Percentiles rank a stretch among this genome's conserved stretches.
phyloP scores from a whole-genome alignment of 1,284 basidiomycete genomes.

The Testicularia cyperi region DNA sequence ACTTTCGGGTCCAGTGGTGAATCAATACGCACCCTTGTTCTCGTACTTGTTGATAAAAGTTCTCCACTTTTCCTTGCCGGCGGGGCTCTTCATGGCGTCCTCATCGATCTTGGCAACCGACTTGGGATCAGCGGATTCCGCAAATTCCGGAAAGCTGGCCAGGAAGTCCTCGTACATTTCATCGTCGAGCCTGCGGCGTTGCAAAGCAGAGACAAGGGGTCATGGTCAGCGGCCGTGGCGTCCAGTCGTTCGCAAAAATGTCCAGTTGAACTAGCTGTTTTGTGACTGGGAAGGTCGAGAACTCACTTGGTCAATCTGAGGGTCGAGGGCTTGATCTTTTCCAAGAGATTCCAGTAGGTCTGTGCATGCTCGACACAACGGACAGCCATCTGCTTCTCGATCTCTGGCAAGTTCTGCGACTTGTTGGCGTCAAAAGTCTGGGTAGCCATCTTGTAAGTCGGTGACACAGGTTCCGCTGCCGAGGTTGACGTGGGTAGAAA shows the following conservation, averaged over 20 bases:
- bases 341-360: constrained; percentile 94
- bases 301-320: constrained; percentile 77
- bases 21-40: constrained; percentile 61
- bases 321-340: constrained; percentile 74
- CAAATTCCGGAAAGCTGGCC: constrained; percentile 79
- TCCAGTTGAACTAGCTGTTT: too few species aligned
- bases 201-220: not conserved
- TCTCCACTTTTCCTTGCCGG: constrained; percentile 90
- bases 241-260: too few species aligned
- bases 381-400: constrained; percentile 94
- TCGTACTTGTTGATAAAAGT: constrained; percentile 79
- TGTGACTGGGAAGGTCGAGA: too few species aligned
- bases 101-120: constrained; percentile 76
- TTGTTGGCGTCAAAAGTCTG: constrained; percentile 54
- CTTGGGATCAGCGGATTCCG: constrained; percentile 68
- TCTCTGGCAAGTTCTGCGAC: constrained; percentile 84
- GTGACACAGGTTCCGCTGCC: too few species aligned
- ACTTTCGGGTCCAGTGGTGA: not conserved
- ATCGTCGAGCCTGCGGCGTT: constrained; percentile 67
- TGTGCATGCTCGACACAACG: constrained; percentile 76
- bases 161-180: constrained; percentile 82
- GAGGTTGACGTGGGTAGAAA: too few species aligned
- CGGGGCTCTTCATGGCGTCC: constrained; percentile 86
- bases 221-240: too few species aligned
- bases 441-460: constrained; percentile 42